Evolutionary conservation across 768 basidiomycete genomes (phyloP).

Genomic region (Boletus patriciae): DNA sequence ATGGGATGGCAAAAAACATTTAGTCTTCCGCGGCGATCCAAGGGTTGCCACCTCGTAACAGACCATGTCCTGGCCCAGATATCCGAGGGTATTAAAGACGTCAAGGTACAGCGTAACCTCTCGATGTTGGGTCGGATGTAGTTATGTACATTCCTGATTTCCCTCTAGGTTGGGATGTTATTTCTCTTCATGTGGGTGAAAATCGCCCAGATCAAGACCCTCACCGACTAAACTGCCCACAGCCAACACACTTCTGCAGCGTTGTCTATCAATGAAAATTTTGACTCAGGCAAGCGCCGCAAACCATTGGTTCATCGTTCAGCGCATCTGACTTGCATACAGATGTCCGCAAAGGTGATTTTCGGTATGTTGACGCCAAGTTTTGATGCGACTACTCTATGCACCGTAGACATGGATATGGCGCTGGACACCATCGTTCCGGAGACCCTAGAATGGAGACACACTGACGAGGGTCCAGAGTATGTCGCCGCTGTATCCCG

Average conservation of each 20-base stretch:
- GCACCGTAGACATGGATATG: constrained; percentile 84
- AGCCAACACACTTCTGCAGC: constrained; percentile 79
- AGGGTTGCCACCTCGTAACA: constrained; percentile 85
- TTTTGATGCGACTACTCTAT: constrained; percentile 32
- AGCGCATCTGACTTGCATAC: constrained; percentile 9
- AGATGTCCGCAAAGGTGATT: constrained; percentile 48
- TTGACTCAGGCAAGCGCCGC: constrained; percentile 58
- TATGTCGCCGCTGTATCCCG: constrained; percentile 32
- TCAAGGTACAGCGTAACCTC: constrained; percentile 48
- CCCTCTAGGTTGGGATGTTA: constrained; percentile 73
- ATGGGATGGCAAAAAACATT: constrained; percentile 96
- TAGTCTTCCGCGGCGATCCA: constrained; percentile 49
- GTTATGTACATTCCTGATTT: background rate
- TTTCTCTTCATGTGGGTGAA: constrained; percentile 79
- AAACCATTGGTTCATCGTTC: background rate
- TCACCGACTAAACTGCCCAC: constrained; percentile 30
- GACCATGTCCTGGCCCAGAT: constrained; percentile 70
- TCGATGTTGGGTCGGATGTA: background rate
- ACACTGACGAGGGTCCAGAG: constrained; percentile 93
- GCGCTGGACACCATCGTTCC: constrained; percentile 87
- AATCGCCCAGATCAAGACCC: background rate
- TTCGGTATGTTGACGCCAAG: background rate
- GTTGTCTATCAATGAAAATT: constrained; percentile 88
- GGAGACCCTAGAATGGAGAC: constrained; percentile 76
- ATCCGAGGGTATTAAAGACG: constrained; percentile 61